Base-by-base conservation (phyloP, 768 basidiomycete genomes). In the Hysterangium stoloniferum region DNA sequence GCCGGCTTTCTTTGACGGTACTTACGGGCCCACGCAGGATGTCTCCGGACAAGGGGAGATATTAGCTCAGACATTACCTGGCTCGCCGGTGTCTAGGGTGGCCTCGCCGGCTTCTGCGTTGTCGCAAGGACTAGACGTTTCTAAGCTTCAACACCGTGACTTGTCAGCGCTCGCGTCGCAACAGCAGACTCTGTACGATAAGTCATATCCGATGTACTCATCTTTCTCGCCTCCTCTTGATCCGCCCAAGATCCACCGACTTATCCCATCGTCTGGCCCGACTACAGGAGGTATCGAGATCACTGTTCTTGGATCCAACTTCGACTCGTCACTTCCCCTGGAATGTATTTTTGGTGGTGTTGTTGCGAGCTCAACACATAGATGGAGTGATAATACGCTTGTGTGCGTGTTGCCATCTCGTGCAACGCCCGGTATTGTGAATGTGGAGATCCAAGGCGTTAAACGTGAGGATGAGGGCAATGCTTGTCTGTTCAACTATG, bases 211-310 rank as follows among this genome's bases (percentile, higher is more conserved):
- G 24, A 28, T 52, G 22, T 31, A 31, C 19, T 56, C 34, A 19
- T 27, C 27, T 19, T 20, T 20, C 22, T 50, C 45, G 2, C 45
- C 52, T 29, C 48, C 58, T 6, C 50, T 51, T 7, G 38, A 45
- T 9, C 51, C 76, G 33, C 87, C 89, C 11, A 84, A 75, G 40
- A 92, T 93, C 51, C 87, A 90, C 59, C 80, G 88, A 5, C 77
- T 93, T 34, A 90, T 93, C 56, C 90, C 90, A 1, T 78, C 81
- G 48, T 74, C 77, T 53, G 90, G 93, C 11, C 91, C 92, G 8
- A 92, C 88, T 19, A 80, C 84, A 53, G 94, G 94, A 28, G 95
- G 95, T 1, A 92, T 90, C 57, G 92, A 96, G 66, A 86, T 99
- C 29, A 98, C 95, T 1, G 71, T 99, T 15, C 77, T 96, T 6